Evolutionary conservation across 768 basidiomycete species (phyloP).

Genomic region (Suillus subluteus): DNA sequence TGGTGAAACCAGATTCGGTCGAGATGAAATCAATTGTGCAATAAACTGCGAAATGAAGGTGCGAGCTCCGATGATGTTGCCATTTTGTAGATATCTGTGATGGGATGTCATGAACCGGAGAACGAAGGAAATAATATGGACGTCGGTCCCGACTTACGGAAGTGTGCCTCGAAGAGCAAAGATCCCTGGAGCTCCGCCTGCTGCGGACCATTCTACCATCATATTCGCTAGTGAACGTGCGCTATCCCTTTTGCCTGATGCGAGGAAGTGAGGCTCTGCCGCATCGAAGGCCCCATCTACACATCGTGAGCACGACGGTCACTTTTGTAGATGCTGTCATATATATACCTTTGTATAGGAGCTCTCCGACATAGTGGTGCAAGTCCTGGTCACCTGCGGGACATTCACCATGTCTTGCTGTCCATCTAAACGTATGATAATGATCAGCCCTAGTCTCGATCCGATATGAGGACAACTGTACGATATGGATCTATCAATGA

Average conservation of each 20-base stretch:
- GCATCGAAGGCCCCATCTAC: constrained; percentile 74
- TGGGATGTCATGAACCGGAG: constrained; percentile 14
- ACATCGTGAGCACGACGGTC: background rate
- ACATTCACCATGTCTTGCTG: constrained; percentile 72
- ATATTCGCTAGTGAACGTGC: constrained; percentile 85
- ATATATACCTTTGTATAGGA: constrained; percentile 76
- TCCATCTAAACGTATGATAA: constrained; percentile 65
- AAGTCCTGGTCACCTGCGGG: constrained; percentile 88
- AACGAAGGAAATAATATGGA: constrained; percentile 3
- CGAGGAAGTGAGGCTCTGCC: constrained; percentile 84
- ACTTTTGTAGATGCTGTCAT: background rate
- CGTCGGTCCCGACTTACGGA: constrained; percentile 54
- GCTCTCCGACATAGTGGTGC: constrained; percentile 88
- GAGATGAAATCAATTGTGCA: constrained; percentile 56
- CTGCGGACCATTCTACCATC: constrained; percentile 79
- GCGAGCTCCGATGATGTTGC: constrained; percentile 91
- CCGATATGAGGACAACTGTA: constrained; percentile 42
- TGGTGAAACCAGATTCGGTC: constrained; percentile 45
- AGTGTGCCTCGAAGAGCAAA: constrained; percentile 87
- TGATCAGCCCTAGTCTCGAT: constrained; percentile 20
- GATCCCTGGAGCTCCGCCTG: constrained; percentile 56
- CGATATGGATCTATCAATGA: constrained; percentile 85
- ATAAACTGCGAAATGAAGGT: constrained; percentile 88
- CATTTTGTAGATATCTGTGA: constrained; percentile 75
- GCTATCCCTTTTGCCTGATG: constrained; percentile 87